Evolutionary conservation across 2,329 filamentous ascomycete genomes (phyloP).

Genomic region (Talaromyces sp.): DNA sequence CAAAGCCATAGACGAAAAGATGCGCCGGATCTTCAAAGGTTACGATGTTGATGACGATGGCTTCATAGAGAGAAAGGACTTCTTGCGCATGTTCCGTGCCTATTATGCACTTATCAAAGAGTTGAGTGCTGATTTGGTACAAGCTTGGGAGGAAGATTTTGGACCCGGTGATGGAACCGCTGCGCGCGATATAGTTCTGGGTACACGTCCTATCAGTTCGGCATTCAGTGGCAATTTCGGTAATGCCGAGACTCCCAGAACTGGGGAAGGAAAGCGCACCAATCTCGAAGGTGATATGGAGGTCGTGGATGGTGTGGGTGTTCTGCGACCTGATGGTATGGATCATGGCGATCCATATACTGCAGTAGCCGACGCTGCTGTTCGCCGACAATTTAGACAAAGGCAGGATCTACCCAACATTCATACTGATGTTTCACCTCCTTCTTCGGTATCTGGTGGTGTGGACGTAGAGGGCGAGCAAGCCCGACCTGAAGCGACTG

Average conservation of each 20-base stretch:
- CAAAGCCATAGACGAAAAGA: constrained; percentile 60
- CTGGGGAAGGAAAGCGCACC: constrained; percentile 64
- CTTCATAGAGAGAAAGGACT: constrained; percentile 79
- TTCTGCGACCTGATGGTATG: constrained; percentile 57
- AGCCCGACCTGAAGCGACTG: background rate
- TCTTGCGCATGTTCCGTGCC: constrained; percentile 84
- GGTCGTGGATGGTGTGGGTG: constrained; percentile 58
- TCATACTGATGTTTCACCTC: constrained; percentile 16
- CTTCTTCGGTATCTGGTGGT: constrained; percentile 8
- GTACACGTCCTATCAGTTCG: constrained; percentile 74
- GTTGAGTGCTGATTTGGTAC: constrained; percentile 78
- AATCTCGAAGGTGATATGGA: constrained; percentile 62
- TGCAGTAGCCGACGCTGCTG: constrained; percentile 52
- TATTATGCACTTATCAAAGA: constrained; percentile 90
- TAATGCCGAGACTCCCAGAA: constrained; percentile 57
- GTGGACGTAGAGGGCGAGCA: constrained; percentile 8
- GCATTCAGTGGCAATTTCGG: constrained; percentile 69
- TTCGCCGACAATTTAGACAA: constrained; percentile 26
- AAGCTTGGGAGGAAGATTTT: constrained; percentile 72
- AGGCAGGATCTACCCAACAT: constrained; percentile 13
- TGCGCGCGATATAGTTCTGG: constrained; percentile 70
- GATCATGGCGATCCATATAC: constrained; percentile 61
- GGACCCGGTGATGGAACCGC: constrained; percentile 60
- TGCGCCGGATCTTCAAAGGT: constrained; percentile 74
- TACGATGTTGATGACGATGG: constrained; percentile 91